phyloP scores from a whole-genome alignment of 805 yeast species.

The Candida taoyuanica region DNA sequence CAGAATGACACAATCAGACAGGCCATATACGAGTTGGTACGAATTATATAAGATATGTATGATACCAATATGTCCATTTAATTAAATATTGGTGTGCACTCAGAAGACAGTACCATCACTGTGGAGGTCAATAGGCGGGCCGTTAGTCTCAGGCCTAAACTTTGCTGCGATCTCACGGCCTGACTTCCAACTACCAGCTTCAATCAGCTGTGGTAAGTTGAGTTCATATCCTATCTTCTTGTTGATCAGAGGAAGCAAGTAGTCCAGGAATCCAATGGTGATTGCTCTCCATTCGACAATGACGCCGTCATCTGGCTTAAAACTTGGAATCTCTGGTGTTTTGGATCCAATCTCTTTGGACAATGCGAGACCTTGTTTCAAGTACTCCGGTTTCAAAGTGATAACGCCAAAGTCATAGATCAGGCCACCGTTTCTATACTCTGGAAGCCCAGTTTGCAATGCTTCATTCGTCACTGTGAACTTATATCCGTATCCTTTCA shows the following conservation, averaged over 20 bases:
- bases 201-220: conserved; percentile 53
- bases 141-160: conserved; percentile 43
- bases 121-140: conserved; percentile 58
- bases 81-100: conserved; percentile 6
- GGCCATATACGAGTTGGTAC: neutral
- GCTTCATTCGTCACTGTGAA: conserved; percentile 68
- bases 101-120: conserved; percentile 66
- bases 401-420: conserved; percentile 53
- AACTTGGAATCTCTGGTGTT: conserved; percentile 40
- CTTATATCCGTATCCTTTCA: conserved; percentile 42
- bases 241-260: conserved; percentile 48
- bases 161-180: conserved; percentile 57
- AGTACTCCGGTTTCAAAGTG: conserved; percentile 38
- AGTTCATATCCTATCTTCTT: conserved; percentile 37
- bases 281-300: conserved; percentile 67
- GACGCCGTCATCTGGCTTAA: conserved; percentile 49
- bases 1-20: neutral
- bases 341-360: conserved; percentile 28
- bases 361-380: conserved; percentile 34
- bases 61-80: too few species aligned
- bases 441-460: conserved; percentile 82
- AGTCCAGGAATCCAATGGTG: conserved; percentile 53
- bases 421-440: conserved; percentile 71
- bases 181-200: conserved; percentile 66
- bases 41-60: too few species aligned